Percentiles rank a stretch among this genome's conserved stretches.
Conservation (phyloP, 495 filamentous ascomycete genomes). For the Aspergillus indologenus region DNA sequence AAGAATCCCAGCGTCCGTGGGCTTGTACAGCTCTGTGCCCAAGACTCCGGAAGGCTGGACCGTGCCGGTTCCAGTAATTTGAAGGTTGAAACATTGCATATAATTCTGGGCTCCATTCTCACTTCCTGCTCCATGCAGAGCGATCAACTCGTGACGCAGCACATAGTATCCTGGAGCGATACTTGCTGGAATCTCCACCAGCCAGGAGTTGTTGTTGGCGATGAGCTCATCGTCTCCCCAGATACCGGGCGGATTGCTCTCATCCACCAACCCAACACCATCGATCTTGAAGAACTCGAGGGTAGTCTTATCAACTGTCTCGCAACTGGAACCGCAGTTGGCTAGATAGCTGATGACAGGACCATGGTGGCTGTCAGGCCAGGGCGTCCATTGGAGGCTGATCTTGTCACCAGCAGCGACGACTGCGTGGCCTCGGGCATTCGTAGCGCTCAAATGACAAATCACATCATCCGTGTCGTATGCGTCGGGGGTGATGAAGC, state of each 20-base stretch:
- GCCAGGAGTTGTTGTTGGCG: conserved; percentile 57
- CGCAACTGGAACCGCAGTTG: conserved; percentile 57
- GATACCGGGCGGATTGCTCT: conserved; percentile 33
- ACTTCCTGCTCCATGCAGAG: conserved; percentile 53
- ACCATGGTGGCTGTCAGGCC: conserved; percentile 51
- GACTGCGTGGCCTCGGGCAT: conserved; percentile 36
- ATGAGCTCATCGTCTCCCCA: conserved; percentile 63
- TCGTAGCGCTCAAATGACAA: conserved; percentile 46
- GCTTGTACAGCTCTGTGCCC: conserved; percentile 52
- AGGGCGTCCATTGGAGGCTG: conserved; percentile 39
- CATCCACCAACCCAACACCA: conserved; percentile 49
- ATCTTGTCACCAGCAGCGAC: conserved; percentile 45
- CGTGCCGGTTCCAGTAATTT: conserved; percentile 56
- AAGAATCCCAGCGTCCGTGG: conserved; percentile 52
- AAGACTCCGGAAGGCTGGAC: conserved; percentile 45
- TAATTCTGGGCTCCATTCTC: conserved; percentile 62
- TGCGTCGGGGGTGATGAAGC: conserved; percentile 46
- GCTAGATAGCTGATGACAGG: conserved; percentile 65
- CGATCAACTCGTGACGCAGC: conserved; percentile 66
- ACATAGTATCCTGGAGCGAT: conserved; percentile 63
- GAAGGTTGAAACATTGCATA: conserved; percentile 64
- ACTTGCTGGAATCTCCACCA: conserved; percentile 55
- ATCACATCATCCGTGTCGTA: conserved; percentile 45
- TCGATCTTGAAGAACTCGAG: conserved; percentile 69
- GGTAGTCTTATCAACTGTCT: conserved; percentile 48